Evolutionary conservation across 2,329 filamentous ascomycete genomes (phyloP).

Genomic region (Trichoderma breve): DNA sequence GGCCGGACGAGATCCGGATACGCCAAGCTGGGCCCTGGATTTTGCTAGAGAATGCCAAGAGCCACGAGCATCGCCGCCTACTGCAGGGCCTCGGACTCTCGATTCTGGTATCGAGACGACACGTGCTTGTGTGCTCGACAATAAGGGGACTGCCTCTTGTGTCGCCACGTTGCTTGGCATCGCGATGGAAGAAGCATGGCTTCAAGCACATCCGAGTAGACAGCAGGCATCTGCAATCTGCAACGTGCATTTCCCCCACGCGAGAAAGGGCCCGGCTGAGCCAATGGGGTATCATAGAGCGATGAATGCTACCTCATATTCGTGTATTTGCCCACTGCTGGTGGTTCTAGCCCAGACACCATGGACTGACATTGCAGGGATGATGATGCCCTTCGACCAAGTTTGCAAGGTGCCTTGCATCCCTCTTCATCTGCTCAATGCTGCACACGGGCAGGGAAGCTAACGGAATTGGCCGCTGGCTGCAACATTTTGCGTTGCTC

Average conservation of each 20-base stretch:
- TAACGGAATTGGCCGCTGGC: neutral
- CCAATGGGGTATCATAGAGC: neutral
- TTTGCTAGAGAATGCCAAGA: neutral
- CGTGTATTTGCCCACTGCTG: neutral
- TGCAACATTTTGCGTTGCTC: neutral
- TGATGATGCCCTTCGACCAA: neutral
- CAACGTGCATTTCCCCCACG: neutral
- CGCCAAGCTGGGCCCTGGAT: neutral
- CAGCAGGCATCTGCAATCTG: neutral
- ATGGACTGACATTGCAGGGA: neutral
- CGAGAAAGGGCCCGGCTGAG: neutral
- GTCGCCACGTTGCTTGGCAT: neutral
- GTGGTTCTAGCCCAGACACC: neutral
- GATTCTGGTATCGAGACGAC: neutral
- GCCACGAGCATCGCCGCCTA: neutral
- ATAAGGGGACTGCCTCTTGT: neutral
- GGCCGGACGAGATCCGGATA: neutral
- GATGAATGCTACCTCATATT: neutral
- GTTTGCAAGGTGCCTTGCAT: slow-evolving; percentile 9
- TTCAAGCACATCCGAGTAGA: neutral
- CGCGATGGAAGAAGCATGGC: neutral
- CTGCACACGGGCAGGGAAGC: neutral
- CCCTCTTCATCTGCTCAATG: neutral
- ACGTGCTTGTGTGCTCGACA: slow-evolving; percentile 5
- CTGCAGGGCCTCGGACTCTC: neutral